Evolutionary conservation across 768 basidiomycete genomes (phyloP).

Genomic region (Hysterangium stoloniferum): DNA sequence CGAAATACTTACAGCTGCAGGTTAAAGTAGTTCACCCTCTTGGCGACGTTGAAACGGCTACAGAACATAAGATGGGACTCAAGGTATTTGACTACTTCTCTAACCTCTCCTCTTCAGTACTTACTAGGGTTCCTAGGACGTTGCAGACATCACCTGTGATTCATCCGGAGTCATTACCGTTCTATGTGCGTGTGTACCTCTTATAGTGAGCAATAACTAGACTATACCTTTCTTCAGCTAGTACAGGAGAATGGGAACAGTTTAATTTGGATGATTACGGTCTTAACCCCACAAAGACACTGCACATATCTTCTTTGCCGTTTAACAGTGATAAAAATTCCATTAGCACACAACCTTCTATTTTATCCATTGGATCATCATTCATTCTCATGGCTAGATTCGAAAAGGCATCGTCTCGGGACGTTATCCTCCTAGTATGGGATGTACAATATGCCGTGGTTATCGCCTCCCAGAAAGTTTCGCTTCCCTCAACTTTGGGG

Average conservation of each 20-base stretch:
- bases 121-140: not conserved
- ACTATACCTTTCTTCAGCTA: not conserved
- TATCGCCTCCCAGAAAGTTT: slow-evolving; percentile 43
- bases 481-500: slow-evolving; percentile 39
- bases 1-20: not conserved
- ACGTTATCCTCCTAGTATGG: slow-evolving; percentile 55
- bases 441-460: slow-evolving; percentile 62
- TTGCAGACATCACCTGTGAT: slow-evolving; percentile 9
- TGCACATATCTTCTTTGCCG: not conserved
- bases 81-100: not conserved
- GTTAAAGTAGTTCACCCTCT: not conserved
- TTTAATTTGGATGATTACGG: slow-evolving; percentile 5
- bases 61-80: not conserved
- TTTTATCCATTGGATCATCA: not conserved
- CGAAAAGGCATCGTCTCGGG: slow-evolving; percentile 29
- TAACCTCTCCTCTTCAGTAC: not conserved
- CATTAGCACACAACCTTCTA: slow-evolving; percentile 3
- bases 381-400: slow-evolving; percentile 33
- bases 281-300: too few relatives aligned
- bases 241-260: not conserved
- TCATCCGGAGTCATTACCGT: slow-evolving; percentile 9
- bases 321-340: not conserved
- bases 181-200: slow-evolving; percentile 5
- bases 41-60: not conserved
- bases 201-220: not conserved